Conservation (phyloP, 805 yeast genomes). For the Kregervanrija pseudodelftensis region DNA sequence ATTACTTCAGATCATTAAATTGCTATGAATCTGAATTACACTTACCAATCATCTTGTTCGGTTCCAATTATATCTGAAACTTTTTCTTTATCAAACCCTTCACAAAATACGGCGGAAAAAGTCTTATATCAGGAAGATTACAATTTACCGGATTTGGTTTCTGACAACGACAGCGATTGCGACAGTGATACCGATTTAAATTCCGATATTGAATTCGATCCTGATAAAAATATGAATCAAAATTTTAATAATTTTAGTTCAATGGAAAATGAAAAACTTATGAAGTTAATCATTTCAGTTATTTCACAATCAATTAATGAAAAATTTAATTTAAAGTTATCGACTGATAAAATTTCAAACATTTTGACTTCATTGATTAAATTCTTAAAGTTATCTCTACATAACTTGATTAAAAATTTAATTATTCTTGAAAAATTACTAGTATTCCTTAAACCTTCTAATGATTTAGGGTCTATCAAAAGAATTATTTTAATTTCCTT, state of each 20-base stretch:
- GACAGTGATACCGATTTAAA: slow-evolving; percentile 1
- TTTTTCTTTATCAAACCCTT: too few relatives aligned
- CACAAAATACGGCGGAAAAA: too few relatives aligned
- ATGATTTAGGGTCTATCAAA: background rate
- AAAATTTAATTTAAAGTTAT: slow-evolving; percentile 3
- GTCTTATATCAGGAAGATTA: background rate
- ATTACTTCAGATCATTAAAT: too few relatives aligned
- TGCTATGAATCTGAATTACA: too few relatives aligned
- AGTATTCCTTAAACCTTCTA: background rate
- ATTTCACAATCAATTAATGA: background rate
- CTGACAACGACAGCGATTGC: slow-evolving; percentile 4
- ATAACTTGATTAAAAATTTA: slow-evolving; percentile 5
- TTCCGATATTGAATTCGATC: slow-evolving; percentile 3
- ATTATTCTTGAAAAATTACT: slow-evolving; percentile 8
- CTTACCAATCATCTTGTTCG: too few relatives aligned
- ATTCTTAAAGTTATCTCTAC: slow-evolving; percentile 2
- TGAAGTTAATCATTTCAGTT: slow-evolving; percentile 2
- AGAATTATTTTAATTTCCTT: slow-evolving; percentile 10
- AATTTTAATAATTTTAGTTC: background rate
- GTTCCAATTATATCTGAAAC: too few relatives aligned
- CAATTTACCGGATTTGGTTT: slow-evolving; percentile 9
- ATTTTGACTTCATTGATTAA: slow-evolving; percentile 2
- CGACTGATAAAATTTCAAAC: background rate
- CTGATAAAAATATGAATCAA: background rate
- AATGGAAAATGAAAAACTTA: slow-evolving; percentile 2